phyloP scores from a whole-genome alignment of 441 rosid genomes.

The Aquilaria agallochum region DNA sequence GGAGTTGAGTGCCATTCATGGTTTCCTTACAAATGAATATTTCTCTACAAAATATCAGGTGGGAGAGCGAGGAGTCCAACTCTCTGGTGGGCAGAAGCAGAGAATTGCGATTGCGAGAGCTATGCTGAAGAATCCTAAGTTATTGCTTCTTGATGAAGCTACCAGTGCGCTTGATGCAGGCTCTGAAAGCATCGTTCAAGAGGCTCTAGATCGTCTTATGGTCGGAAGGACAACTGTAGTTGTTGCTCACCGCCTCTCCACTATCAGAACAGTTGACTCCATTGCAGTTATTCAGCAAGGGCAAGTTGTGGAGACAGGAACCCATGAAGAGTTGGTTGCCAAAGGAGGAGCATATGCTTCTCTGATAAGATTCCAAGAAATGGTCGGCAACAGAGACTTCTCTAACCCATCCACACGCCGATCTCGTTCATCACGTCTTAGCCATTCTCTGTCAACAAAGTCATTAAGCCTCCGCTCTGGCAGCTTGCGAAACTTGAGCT shows the following conservation, averaged over 20 bases:
- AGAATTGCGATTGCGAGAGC: slow-evolving; percentile 99
- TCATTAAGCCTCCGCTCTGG: slow-evolving; percentile 96
- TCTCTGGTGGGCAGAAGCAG: slow-evolving; percentile 98
- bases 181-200: slow-evolving; percentile 97
- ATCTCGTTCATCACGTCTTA: slow-evolving; percentile 82
- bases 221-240: slow-evolving; percentile 96
- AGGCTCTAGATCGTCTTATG: slow-evolving; percentile 96
- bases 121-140: slow-evolving; percentile 91
- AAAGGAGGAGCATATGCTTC: slow-evolving; percentile 88
- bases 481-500: slow-evolving; percentile 92
- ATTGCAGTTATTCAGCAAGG: slow-evolving; percentile 97
- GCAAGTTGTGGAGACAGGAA: slow-evolving; percentile 95
- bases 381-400: slow-evolving; percentile 81
- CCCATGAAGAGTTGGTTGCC: slow-evolving; percentile 80
- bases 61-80: slow-evolving; percentile 96
- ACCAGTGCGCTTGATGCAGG: slow-evolving; percentile 98
- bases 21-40: neutral
- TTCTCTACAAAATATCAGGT: slow-evolving; percentile 39
- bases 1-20: slow-evolving; percentile 1
- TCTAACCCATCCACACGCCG: slow-evolving; percentile 89
- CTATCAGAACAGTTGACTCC: slow-evolving; percentile 87
- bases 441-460: slow-evolving; percentile 90
- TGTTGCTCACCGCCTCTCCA: slow-evolving; percentile 96
- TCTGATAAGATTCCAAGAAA: slow-evolving; percentile 90
- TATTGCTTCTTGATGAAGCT: slow-evolving; percentile 96